Base-by-base conservation (phyloP, 2,329 filamentous ascomycete species). In the Seiridium cupressi region DNA sequence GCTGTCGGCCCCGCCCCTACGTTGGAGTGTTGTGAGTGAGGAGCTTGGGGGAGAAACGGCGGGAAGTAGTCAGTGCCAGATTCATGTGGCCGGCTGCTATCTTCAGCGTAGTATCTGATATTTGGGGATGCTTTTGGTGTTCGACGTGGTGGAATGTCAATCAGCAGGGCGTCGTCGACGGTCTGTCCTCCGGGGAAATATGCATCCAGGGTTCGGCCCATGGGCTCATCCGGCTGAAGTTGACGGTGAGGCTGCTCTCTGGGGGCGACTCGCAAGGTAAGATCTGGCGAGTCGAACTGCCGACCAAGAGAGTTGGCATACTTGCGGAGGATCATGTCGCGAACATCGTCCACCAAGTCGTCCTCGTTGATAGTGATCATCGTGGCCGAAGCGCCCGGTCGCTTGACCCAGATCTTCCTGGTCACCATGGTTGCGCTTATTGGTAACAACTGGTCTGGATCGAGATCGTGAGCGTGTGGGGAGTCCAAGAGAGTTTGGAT, bases 351-450 rank as follows among this genome's bases (percentile, higher is more conserved):
- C 60, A 98, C 93, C 68, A 98, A 79, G 71, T 97, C 93, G 69
- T 96, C 92, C 69, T 96, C 91, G 67, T 87, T 84, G 68, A 96
- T 90, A 62, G 89, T 87, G 59, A 99, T 89, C 69, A 95, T 82
- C 11, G 95, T 99, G 44, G 94, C 88, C 60, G 94, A 97, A 61
- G 89, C 91, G 65, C 89, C 85, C 26, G 91, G 90, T 69, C 94
- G 85, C 80, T 90, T 95, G 72, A 98, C 94, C 95, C 95, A 99
- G 68, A 98, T 88, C 81, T 96, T 97, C 73, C 92, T 85, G 60
- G 83, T 86, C 65, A 85, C 77, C 85, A 88, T 88, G 62, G 73
- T 78, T 62, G 72, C 72, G 69, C 75, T 77, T 58, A 81, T 76
- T 48, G 76, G 75, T 57, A 70, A 61, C 61, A 73, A 62, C 68